Percentiles rank a stretch among this genome's conserved stretches.
phyloP scores from a whole-genome alignment of 352 stramenopile species.

The Globisporangium emineosum region DNA sequence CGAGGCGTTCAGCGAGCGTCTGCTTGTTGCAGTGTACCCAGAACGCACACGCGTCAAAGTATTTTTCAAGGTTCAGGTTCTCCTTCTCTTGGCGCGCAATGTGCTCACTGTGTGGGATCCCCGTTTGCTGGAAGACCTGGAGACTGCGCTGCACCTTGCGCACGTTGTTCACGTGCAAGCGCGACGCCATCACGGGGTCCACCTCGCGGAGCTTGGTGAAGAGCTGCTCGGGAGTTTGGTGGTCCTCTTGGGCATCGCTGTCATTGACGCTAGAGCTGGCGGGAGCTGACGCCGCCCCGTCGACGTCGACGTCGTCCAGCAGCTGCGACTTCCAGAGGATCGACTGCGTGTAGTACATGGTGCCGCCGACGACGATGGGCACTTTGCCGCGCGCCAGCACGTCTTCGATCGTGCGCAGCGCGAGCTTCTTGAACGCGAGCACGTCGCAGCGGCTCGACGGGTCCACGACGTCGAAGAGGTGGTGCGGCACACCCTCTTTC shows the following conservation, averaged over 20 bases:
- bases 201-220: slow-evolving; percentile 61
- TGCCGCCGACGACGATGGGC: slow-evolving; percentile 90
- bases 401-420: slow-evolving; percentile 77
- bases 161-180: slow-evolving; percentile 84
- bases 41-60: slow-evolving; percentile 81
- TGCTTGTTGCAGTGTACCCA: slow-evolving; percentile 80
- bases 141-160: slow-evolving; percentile 85
- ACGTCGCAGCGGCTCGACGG: slow-evolving; percentile 75
- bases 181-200: slow-evolving; percentile 79
- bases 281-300: not conserved
- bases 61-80: slow-evolving; percentile 42
- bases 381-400: slow-evolving; percentile 84
- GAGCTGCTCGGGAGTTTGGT: slow-evolving; percentile 47
- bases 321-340: slow-evolving; percentile 87
- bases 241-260: not conserved
- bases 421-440: slow-evolving; percentile 75
- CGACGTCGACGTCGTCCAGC: slow-evolving; percentile 66
- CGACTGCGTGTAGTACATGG: slow-evolving; percentile 92
- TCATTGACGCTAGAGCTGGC: not conserved
- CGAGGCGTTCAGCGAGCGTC: slow-evolving; percentile 61
- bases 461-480: slow-evolving; percentile 86
- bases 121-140: slow-evolving; percentile 82
- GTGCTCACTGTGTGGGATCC: slow-evolving; percentile 67
- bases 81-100: slow-evolving; percentile 53
- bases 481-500: slow-evolving; percentile 86